Conservation (phyloP, 2,329 filamentous ascomycete species). For the Trichoderma breve region DNA sequence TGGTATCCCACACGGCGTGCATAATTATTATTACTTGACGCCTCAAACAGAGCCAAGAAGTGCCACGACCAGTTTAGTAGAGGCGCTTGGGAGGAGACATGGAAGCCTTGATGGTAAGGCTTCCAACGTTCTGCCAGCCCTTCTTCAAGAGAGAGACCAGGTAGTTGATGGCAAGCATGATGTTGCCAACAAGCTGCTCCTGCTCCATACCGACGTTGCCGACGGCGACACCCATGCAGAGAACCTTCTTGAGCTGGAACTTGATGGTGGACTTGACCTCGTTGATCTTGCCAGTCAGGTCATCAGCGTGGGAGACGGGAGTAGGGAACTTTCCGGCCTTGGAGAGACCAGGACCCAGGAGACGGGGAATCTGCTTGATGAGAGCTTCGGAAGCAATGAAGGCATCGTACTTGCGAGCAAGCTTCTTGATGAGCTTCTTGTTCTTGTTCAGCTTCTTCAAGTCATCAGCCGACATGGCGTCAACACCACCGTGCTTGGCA, state of each 20-base stretch:
- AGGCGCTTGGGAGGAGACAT: constrained; percentile 98
- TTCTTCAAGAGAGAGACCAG: constrained; percentile 99
- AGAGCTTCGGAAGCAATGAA: constrained; percentile 96
- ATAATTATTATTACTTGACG: background rate
- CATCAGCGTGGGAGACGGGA: constrained; percentile 94
- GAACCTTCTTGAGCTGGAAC: constrained; percentile 99
- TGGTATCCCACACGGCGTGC: background rate
- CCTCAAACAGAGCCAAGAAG: constrained; percentile 22
- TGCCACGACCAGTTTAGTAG: constrained; percentile 64
- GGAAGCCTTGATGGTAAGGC: constrained; percentile 99
- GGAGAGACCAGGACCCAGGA: constrained; percentile 96
- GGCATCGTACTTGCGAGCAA: constrained; percentile 99
- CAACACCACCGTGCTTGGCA: constrained; percentile 98
- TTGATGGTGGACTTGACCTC: constrained; percentile 99
- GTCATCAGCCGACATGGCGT: constrained; percentile 97
- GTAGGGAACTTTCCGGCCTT: constrained; percentile 99
- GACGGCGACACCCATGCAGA: constrained; percentile 99
- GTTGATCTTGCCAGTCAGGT: constrained; percentile 91
- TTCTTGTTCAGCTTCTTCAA: constrained; percentile 99
- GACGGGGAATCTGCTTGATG: constrained; percentile 99
- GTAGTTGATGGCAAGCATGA: constrained; percentile 99
- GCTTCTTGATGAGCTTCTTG: constrained; percentile 99
- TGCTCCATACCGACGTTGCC: constrained; percentile 97
- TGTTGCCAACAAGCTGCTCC: constrained; percentile 96
- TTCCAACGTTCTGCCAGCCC: constrained; percentile 99